Base-by-base conservation (phyloP, 768 basidiomycete species). In the Tubosaeta sp. region DNA sequence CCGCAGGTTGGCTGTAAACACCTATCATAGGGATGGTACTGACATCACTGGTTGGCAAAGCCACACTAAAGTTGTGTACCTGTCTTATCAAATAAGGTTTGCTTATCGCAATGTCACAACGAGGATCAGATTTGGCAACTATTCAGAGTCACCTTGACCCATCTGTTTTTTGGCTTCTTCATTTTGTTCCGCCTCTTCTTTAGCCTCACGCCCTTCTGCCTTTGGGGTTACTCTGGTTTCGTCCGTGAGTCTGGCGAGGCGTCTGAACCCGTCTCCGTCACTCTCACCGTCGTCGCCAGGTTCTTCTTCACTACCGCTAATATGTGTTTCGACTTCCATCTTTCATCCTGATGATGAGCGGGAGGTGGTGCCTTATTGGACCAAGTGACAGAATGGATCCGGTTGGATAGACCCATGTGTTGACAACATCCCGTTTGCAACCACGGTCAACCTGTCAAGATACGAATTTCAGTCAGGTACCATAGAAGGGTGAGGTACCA, bases 341-440 rank as follows among this genome's bases (percentile, higher is more conserved):
- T 50, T 43, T 59, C 57, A 16, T 59, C 53, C 22, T 26, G 51
- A 14, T 6, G 39, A 48, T 46, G 46, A 22, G 51, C 29, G 12
- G 52, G 32, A 22, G 50, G 17, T 6, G 29, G 25, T 8, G 34
- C 59, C 39, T 42, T 61, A 34, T 59, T 54, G 13, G 61, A 38
- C n/a, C 64, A 62, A 16, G 75, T 70, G 25, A 74, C 63, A 64
- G 68, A 91, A 88, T 3, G 88, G 88, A 60, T 91, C 83, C 5
- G 72, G 66, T 59, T 90, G 88, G 53, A 94, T 74, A 4, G 91
- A 93, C 9, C 93, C 93, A 27, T 90, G 77, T 12, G 95, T 71
- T 3, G 92, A 95, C 19, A 97, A 72, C 91, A 95, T 95, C 64
- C 94, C 88, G 63, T 97, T 95, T 32, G 92, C 91, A 2, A 22